Evolutionary conservation across 1,284 basidiomycete genomes (phyloP), one percentile per base, ranked within the genome.

Genomic region (Puccinia brachypodii): DNA sequence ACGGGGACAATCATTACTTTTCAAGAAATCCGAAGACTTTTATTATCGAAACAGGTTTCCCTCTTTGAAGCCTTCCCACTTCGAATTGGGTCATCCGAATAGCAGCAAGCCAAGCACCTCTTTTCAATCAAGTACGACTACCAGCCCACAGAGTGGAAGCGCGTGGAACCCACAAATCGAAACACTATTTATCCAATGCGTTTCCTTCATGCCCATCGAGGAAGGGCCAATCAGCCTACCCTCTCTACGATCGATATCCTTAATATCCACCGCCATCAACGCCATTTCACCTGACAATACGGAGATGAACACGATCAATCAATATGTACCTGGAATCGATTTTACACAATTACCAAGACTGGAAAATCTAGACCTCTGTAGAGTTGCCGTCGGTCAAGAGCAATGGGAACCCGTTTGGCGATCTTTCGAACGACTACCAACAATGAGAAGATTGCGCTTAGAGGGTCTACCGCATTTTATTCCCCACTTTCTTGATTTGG

Each of bases 341-440:
- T 75, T 75, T 36, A 60, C 50, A 13, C 8, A 11, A 31, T 31
- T 60, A 36, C 53, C 53, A 40, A 56, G 40, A 9, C n/a, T 75
- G 22, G 53, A 58, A 38, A 42, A 58, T 14, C 31, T 75, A 36
- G 53, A 75, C 8, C 33, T 75, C 4, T 58, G 36, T n/a, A 31
- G 33, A 38, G 38, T 25, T 6, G n/a, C 38, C 36, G n/a, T 58
- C 25, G 25, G 25, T 16, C 53, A 75, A 19, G 33, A 75, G 38
- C 53, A 60, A 60, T 75, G 73, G 73, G 56, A 33, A 11, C 47
- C 31, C 16, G 73, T 60, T 25, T 75, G 73, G 73, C 53, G 25
- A 8, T 25, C 33, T 28, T 28, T 36, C 36, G 50, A 60, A 22
- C 53, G 53, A 28, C 25, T 75, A 3, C 36, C 73, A 13, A 56